Percentiles rank a stretch among this genome's conserved stretches.
Evolutionary conservation across 345 rosid species (phyloP).

Genomic region (Nephelium lappaceum): DNA sequence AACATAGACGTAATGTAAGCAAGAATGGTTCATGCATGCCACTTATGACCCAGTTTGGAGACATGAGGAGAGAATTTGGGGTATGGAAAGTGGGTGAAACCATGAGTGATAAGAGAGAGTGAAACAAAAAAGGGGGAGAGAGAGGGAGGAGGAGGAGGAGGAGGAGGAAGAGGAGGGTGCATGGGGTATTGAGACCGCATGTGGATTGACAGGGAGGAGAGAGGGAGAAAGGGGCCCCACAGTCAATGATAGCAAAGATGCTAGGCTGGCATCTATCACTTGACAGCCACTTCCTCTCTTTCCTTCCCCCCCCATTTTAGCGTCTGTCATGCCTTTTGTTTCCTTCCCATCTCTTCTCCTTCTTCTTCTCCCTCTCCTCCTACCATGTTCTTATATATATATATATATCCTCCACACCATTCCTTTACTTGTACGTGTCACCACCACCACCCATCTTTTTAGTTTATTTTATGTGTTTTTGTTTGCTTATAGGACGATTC

Average conservation of each 20-base stretch:
- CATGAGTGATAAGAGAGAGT: neutral
- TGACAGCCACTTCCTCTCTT: constrained; percentile 42
- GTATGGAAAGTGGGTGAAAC: constrained; percentile 20
- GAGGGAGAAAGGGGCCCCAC: constrained; percentile 42
- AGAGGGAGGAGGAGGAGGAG: neutral
- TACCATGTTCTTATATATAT: too few species aligned
- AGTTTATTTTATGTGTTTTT: neutral
- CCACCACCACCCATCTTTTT: neutral
- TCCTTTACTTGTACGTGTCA: neutral
- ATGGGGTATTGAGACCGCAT: constrained; percentile 49
- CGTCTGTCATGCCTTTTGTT: constrained; percentile 5
- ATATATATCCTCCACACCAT: neutral
- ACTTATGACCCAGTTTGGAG: neutral
- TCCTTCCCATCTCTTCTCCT: neutral
- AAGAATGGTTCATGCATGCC: too few species aligned
- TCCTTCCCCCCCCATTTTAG: neutral
- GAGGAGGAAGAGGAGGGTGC: constrained; percentile 19
- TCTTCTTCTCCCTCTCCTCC: neutral
- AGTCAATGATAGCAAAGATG: constrained; percentile 53
- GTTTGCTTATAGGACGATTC: neutral
- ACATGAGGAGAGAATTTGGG: neutral
- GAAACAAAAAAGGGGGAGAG: constrained; percentile 20
- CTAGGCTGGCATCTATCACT: constrained; percentile 64
- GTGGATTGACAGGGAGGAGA: constrained; percentile 62
- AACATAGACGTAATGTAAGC: too few species aligned